A percentile compares a stretch with the other conserved stretches of the same genome.
Conservation (phyloP, 208 protist genomes). For the Acanthamoeba healyi region DNA sequence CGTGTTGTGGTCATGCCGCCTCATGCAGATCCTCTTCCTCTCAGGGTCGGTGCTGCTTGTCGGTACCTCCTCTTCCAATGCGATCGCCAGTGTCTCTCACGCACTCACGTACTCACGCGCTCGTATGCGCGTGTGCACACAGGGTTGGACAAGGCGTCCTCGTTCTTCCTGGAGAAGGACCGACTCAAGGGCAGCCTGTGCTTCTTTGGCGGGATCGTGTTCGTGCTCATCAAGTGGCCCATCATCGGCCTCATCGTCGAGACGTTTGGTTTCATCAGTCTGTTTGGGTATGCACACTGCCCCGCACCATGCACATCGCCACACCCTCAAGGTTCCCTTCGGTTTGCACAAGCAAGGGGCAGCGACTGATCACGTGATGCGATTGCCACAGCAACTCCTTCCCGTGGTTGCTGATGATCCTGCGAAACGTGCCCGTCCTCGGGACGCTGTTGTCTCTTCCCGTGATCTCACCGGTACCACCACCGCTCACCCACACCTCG, state of each 20-base stretch:
- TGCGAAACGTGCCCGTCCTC: slow-evolving; percentile 83
- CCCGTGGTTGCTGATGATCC: slow-evolving; percentile 82
- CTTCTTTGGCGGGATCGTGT: slow-evolving; percentile 86
- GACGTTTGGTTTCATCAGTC: slow-evolving; percentile 88
- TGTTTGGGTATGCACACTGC: slow-evolving; percentile 87
- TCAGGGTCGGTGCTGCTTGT: slow-evolving; percentile 85
- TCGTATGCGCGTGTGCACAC: not conserved
- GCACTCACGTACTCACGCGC: slow-evolving; percentile 42
- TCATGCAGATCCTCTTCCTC: slow-evolving; percentile 86
- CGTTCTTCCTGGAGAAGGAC: slow-evolving; percentile 86
- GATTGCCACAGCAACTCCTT: slow-evolving; percentile 85
- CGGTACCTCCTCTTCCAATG: slow-evolving; percentile 56
- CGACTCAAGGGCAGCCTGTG: slow-evolving; percentile 84
- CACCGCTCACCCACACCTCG: no score
- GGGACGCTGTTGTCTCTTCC: slow-evolving; percentile 81
- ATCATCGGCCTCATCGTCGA: slow-evolving; percentile 88
- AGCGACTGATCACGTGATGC: not conserved
- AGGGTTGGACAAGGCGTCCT: slow-evolving; percentile 3
- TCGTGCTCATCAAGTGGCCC: slow-evolving; percentile 85
- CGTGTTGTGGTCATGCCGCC: no score
- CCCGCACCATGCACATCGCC: not conserved
- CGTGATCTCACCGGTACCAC: not conserved
- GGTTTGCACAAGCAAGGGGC: no score
- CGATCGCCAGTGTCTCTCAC: not conserved
- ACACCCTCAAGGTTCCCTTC: no score